These are phyloP conservation scores for Nitzschia inconspicua DNA, from an alignment of 108 stramenopile genomes.

Conservation along the genomic window DNA sequence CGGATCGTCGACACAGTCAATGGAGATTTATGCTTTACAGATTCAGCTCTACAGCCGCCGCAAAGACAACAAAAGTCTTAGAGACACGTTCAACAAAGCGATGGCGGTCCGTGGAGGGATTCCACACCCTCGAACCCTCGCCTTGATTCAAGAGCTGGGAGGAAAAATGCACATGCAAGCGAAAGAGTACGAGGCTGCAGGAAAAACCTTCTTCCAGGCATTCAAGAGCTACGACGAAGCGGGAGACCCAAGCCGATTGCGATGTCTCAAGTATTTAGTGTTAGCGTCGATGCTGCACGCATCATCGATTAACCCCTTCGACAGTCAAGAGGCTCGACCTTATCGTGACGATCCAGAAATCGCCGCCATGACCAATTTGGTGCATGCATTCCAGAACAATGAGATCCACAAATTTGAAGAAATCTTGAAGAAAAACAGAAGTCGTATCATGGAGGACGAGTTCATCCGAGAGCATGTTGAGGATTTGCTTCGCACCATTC, in stretches of 20 bases:
- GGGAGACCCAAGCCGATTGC: conserved; percentile 79
- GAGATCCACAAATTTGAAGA: conserved; percentile 71
- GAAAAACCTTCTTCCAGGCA: conserved; percentile 87
- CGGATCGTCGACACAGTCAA: conserved; percentile 64
- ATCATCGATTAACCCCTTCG: conserved; percentile 90
- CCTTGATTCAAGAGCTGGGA: conserved; percentile 88
- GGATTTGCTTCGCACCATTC: conserved; percentile 87
- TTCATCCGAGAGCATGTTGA: conserved; percentile 87
- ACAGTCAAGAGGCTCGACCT: conserved; percentile 90
- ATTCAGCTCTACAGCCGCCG: conserved; percentile 86
- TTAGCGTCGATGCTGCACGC: conserved; percentile 91
- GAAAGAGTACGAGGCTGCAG: conserved; percentile 74
- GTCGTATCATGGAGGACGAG: conserved; percentile 89
- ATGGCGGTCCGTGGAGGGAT: conserved; percentile 86
- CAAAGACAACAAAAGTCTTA: conserved; percentile 86
- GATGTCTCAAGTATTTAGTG: conserved; percentile 91
- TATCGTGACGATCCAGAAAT: conserved; percentile 93
- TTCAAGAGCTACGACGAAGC: conserved; percentile 96
- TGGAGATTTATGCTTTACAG: conserved; percentile 92
- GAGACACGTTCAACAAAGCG: conserved; percentile 79
- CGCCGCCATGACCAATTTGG: conserved; percentile 90
- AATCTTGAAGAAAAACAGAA: conserved; percentile 75
- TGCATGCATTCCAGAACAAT: conserved; percentile 85
- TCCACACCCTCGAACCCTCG: conserved; percentile 89
- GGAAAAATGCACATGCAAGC: conserved; percentile 92